Evolutionary conservation across 78 protist species (phyloP).

Genomic region (Bodo saltans): DNA sequence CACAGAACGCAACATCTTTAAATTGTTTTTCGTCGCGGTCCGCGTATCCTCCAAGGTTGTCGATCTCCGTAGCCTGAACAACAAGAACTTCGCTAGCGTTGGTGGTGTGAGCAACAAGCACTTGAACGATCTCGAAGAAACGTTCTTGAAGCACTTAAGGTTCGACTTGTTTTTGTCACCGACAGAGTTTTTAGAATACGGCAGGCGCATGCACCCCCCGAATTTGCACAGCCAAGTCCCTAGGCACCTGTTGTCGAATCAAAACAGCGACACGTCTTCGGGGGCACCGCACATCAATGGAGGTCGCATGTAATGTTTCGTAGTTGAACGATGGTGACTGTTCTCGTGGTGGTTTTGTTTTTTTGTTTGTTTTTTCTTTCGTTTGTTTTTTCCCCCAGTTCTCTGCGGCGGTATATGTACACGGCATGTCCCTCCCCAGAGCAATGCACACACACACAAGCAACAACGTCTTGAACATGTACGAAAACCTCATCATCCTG

Average conservation of each 20-base stretch:
- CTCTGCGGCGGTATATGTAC: no score
- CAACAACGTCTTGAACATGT: no score
- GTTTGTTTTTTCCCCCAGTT: no score
- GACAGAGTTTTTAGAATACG: not conserved
- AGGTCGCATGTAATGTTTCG: no score
- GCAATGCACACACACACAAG: no score
- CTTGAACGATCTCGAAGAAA: constrained; percentile 6
- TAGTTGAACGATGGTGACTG: no score
- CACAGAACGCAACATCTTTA: constrained; percentile 5
- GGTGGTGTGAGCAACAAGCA: constrained; percentile 11
- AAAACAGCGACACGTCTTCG: not conserved
- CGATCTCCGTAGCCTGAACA: constrained; percentile 10
- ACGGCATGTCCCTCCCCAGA: no score
- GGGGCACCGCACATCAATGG: no score
- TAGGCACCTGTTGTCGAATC: not conserved
- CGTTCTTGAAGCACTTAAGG: not conserved
- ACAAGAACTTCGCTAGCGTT: constrained; percentile 32
- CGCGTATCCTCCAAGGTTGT: constrained; percentile 24
- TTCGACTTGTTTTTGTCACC: not conserved
- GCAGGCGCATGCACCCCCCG: not conserved
- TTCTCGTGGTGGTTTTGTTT: no score
- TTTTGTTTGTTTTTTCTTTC: no score
- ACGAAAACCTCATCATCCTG: no score
- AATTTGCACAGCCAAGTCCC: not conserved
- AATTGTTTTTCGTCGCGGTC: constrained; percentile 16